Conservation (phyloP, 164 flowering plant genomes). For the Hamamelis virginiana region DNA sequence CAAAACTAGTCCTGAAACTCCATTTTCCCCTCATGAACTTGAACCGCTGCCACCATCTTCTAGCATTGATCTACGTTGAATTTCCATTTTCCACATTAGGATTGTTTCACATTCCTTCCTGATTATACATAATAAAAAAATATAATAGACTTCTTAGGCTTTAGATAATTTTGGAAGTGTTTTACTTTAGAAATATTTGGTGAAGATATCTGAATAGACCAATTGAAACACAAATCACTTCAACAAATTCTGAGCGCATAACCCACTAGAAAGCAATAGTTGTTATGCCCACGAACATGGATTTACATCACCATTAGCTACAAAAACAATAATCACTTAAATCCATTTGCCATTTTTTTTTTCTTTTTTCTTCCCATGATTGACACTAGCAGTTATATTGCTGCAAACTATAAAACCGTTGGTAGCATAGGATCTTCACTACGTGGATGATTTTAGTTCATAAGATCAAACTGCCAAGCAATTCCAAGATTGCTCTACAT, state of each 20-base stretch:
- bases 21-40: constrained; percentile 5
- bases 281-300: no score
- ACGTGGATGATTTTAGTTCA: no score
- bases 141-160: not conserved
- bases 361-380: not conserved
- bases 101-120: constrained; percentile 21
- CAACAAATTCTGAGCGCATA: not conserved
- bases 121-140: constrained; percentile 15
- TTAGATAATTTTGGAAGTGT: not conserved
- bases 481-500: not conserved
- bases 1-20: constrained; percentile 5
- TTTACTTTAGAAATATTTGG: not conserved
- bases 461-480: no score
- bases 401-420: not conserved
- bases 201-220: not conserved
- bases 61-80: constrained; percentile 21
- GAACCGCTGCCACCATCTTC: constrained; percentile 8
- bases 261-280: no score
- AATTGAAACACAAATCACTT: not conserved
- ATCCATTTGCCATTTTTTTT: not conserved
- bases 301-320: no score
- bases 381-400: not conserved
- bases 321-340: no score
- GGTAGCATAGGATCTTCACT: no score
- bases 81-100: constrained; percentile 21